A percentile compares a stretch with the other conserved stretches of the same genome.
Evolutionary conservation across 257 asterid species (phyloP).

Genomic region (Striga asiatica): DNA sequence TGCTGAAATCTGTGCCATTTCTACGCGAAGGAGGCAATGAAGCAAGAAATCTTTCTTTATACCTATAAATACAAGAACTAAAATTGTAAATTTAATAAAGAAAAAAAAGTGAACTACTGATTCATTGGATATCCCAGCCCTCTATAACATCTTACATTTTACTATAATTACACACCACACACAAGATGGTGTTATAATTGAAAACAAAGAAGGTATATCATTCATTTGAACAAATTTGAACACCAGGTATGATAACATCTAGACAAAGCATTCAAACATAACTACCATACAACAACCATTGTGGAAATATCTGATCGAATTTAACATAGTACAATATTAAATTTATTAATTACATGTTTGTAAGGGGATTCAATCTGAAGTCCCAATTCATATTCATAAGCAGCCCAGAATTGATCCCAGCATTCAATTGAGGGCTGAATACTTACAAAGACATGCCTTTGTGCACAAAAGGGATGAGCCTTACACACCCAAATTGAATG

Average conservation of each 20-base stretch:
- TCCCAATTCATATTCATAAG: not conserved
- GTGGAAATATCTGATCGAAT: not conserved
- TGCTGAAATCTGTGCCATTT: slow-evolving; percentile 66
- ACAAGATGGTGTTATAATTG: too few relatives aligned
- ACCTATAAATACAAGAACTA: slow-evolving; percentile 30
- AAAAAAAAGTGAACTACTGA: not conserved
- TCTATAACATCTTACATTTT: too few relatives aligned
- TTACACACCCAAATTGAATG: slow-evolving; percentile 82
- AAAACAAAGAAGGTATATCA: too few relatives aligned
- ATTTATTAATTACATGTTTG: not conserved
- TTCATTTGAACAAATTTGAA: too few relatives aligned
- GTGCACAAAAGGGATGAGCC: slow-evolving; percentile 69
- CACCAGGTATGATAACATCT: too few relatives aligned
- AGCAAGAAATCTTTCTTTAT: slow-evolving; percentile 69
- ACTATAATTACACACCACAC: too few relatives aligned
- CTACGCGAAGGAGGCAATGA: slow-evolving; percentile 76
- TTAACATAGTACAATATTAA: not conserved
- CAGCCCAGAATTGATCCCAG: not conserved
- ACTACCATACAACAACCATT: not conserved
- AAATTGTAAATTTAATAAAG: not conserved
- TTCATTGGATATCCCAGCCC: too few relatives aligned
- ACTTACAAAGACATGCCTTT: slow-evolving; percentile 71
- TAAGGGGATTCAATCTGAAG: not conserved
- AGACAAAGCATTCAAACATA: too few relatives aligned
- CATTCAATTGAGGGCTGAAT: not conserved